Conservation (phyloP, 371 early-diverging fungal genomes). For the Conidiobolus incongruus region DNA sequence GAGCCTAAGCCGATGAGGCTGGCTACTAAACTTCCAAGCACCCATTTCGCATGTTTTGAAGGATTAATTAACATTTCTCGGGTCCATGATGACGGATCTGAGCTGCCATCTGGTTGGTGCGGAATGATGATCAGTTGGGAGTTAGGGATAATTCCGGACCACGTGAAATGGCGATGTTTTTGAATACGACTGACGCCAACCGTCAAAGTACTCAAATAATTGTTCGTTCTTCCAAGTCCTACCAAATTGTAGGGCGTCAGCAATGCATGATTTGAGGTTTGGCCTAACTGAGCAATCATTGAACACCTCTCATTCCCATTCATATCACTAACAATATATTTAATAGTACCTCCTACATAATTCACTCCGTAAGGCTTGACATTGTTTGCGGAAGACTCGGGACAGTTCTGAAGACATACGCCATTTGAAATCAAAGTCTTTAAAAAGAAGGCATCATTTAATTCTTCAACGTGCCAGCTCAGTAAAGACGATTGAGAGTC, state of each 20-base stretch:
- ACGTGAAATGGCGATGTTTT: slow-evolving; percentile 17
- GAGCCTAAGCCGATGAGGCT: slow-evolving; percentile 34
- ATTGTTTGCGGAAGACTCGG: slow-evolving; percentile 9
- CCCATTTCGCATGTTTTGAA: slow-evolving; percentile 50
- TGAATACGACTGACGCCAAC: slow-evolving; percentile 46
- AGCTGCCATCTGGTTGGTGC: slow-evolving; percentile 27
- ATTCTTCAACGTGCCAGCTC: too few species aligned
- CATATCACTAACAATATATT: slow-evolving; percentile 62
- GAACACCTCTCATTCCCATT: slow-evolving; percentile 26
- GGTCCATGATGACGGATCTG: slow-evolving; percentile 36
- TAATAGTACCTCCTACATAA: slow-evolving; percentile 59
- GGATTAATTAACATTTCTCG: slow-evolving; percentile 73
- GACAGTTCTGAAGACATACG: slow-evolving; percentile 34
- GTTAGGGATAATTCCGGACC: slow-evolving; percentile 72
- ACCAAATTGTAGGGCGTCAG: slow-evolving; percentile 66
- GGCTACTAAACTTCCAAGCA: slow-evolving; percentile 37
- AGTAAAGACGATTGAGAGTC: too few species aligned
- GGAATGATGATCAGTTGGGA: slow-evolving; percentile 79
- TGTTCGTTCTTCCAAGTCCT: slow-evolving; percentile 84
- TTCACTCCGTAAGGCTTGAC: slow-evolving; percentile 45
- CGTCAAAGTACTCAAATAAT: slow-evolving; percentile 77
- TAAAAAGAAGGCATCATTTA: slow-evolving; percentile 80
- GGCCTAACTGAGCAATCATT: slow-evolving; percentile 49
- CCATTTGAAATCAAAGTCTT: slow-evolving; percentile 63
- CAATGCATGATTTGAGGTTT: slow-evolving; percentile 45